Evolutionary conservation across 2,329 filamentous ascomycete species (phyloP).

Genomic region (Acephala macrosclerotiorum): DNA sequence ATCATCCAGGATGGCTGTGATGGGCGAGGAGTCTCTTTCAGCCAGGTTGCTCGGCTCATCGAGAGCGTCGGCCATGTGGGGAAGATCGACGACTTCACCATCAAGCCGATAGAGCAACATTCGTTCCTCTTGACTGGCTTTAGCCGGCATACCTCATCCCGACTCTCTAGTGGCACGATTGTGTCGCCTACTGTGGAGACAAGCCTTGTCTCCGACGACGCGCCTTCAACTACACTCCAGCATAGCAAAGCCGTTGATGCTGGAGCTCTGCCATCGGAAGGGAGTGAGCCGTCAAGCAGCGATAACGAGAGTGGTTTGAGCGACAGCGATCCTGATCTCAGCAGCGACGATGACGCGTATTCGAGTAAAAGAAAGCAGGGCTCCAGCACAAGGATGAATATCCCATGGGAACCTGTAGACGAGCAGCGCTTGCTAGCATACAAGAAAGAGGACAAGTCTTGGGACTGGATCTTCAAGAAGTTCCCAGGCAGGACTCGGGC

Average conservation of each 20-base stretch:
- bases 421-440: constrained; percentile 3
- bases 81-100: constrained; percentile 15
- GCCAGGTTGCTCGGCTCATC: constrained; percentile 23
- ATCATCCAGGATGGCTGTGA: constrained; percentile 20
- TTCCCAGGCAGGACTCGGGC: too few relatives aligned
- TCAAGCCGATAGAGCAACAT: constrained; percentile 1
- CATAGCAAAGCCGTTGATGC: constrained; percentile 29
- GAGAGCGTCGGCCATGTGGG: constrained; percentile 17
- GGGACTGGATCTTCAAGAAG: too few relatives aligned
- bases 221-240: constrained; percentile 20
- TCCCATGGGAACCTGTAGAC: constrained; percentile 5
- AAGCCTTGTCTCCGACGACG: constrained; percentile 22
- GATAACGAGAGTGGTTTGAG: constrained; percentile 14
- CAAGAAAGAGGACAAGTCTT: constrained; percentile 21
- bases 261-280: not conserved
- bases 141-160: constrained; percentile 19
- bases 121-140: constrained; percentile 19
- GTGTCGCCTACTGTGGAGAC: constrained; percentile 19
- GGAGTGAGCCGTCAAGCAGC: not conserved
- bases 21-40: constrained; percentile 23
- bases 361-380: constrained; percentile 7
- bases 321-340: constrained; percentile 11
- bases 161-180: too few relatives aligned
- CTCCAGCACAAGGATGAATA: not conserved
- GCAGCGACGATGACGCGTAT: constrained; percentile 14